phyloP scores from a whole-genome alignment of 495 filamentous ascomycete genomes.

The Lichenothelia convexa region DNA sequence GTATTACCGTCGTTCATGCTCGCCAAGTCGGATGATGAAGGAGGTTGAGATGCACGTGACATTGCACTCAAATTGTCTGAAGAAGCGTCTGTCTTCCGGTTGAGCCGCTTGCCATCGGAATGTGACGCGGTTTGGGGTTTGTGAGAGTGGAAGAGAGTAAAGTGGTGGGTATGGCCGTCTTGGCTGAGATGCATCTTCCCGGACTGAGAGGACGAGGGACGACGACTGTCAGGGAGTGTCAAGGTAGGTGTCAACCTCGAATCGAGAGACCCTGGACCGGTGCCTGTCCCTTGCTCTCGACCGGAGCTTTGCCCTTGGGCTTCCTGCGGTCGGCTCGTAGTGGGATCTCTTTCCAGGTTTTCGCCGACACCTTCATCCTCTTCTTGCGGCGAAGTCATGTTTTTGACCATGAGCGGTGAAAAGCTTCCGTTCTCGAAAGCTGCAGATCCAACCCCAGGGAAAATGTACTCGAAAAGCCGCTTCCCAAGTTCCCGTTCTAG shows the following conservation, averaged over 20 bases:
- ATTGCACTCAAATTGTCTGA: slow-evolving; percentile 5
- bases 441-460: slow-evolving; percentile 55
- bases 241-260: slow-evolving; percentile 63
- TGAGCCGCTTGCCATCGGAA: neutral
- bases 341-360: slow-evolving; percentile 1
- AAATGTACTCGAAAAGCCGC: slow-evolving; percentile 93
- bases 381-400: slow-evolving; percentile 43
- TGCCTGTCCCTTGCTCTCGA: slow-evolving; percentile 7
- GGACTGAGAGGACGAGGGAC: slow-evolving; percentile 3
- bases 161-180: slow-evolving; percentile 9
- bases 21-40: neutral
- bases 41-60: neutral
- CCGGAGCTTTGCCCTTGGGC: neutral
- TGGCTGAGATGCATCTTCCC: too few relatives aligned
- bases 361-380: slow-evolving; percentile 39
- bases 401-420: slow-evolving; percentile 69
- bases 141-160: slow-evolving; percentile 17
- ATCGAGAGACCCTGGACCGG: slow-evolving; percentile 50
- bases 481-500: slow-evolving; percentile 86
- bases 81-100: neutral
- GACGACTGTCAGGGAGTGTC: slow-evolving; percentile 38
- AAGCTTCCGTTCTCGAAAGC: slow-evolving; percentile 43
- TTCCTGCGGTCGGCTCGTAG: slow-evolving; percentile 1
- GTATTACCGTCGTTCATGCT: slow-evolving; percentile 1
- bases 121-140: neutral